Evolutionary conservation across 1,284 basidiomycete species (phyloP).

Genomic region (Inonotus hispidus): DNA sequence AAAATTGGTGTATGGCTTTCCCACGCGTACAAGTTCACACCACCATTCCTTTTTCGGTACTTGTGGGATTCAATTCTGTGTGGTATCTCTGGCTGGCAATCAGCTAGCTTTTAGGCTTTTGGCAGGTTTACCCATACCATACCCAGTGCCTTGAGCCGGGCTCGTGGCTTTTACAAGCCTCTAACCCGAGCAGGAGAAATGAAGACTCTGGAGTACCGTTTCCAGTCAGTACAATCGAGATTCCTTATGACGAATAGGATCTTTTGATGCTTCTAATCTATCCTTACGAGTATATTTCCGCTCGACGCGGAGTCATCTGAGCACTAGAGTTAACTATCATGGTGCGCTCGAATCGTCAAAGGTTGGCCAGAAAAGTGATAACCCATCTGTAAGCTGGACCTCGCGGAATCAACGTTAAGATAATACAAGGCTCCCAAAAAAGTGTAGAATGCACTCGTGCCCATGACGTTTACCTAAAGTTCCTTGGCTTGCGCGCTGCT

Average conservation of each 20-base stretch:
- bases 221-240: background rate
- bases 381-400: background rate
- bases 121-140: background rate
- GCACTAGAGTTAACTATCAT: background rate
- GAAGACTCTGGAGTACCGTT: background rate
- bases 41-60: background rate
- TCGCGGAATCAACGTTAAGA: background rate
- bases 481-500: too few species aligned
- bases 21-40: background rate
- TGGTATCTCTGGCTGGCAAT: background rate
- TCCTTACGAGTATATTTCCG: background rate
- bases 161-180: background rate
- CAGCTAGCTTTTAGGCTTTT: conserved; percentile 2
- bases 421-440: background rate
- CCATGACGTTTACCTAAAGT: too few species aligned
- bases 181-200: background rate
- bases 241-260: background rate
- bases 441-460: background rate
- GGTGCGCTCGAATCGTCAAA: background rate
- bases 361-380: background rate
- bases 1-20: background rate
- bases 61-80: background rate
- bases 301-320: background rate
- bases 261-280: background rate
- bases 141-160: background rate